Conservation (phyloP, 805 yeast genomes). For the Candida andamanensis region DNA sequence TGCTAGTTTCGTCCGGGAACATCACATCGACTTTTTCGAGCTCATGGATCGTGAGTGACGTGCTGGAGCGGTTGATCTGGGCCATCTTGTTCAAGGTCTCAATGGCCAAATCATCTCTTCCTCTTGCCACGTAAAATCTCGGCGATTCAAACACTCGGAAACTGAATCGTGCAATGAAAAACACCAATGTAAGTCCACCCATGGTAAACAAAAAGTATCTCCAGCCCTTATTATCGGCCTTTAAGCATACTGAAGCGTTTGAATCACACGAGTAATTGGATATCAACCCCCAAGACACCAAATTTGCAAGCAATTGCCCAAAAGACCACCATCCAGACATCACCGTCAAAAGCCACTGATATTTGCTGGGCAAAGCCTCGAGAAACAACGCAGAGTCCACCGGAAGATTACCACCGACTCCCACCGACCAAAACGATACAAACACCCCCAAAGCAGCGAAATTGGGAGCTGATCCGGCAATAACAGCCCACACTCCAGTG, state of each 20-base stretch:
- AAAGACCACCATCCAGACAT: slow-evolving; percentile 59
- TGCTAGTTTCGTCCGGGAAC: slow-evolving; percentile 8
- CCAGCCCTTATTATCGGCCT: slow-evolving; percentile 56
- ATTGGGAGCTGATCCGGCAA: slow-evolving; percentile 26
- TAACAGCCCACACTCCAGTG: slow-evolving; percentile 21
- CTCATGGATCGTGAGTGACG: slow-evolving; percentile 43
- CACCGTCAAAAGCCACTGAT: slow-evolving; percentile 25
- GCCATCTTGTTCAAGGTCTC: slow-evolving; percentile 42
- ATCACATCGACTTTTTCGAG: slow-evolving; percentile 39
- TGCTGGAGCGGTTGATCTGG: slow-evolving; percentile 35
- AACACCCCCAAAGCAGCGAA: slow-evolving; percentile 25
- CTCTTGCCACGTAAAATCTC: slow-evolving; percentile 39
- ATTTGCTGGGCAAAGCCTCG: slow-evolving; percentile 22
- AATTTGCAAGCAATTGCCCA: slow-evolving; percentile 51
- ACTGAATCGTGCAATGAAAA: slow-evolving; percentile 31
- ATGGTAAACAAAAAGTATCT: slow-evolving; percentile 50
- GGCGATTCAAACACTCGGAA: slow-evolving; percentile 49
- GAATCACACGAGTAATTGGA: slow-evolving; percentile 43
- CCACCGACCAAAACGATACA: slow-evolving; percentile 23
- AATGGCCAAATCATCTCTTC: slow-evolving; percentile 40
- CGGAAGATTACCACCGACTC: slow-evolving; percentile 30
- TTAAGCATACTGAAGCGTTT: slow-evolving; percentile 34
- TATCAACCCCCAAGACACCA: slow-evolving; percentile 53
- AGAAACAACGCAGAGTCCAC: slow-evolving; percentile 27
- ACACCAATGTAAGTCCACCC: slow-evolving; percentile 45